Evolutionary conservation across 225 moss, liverwort and hornwort genomes (phyloP).

Genomic region (Anthoceros angustus): DNA sequence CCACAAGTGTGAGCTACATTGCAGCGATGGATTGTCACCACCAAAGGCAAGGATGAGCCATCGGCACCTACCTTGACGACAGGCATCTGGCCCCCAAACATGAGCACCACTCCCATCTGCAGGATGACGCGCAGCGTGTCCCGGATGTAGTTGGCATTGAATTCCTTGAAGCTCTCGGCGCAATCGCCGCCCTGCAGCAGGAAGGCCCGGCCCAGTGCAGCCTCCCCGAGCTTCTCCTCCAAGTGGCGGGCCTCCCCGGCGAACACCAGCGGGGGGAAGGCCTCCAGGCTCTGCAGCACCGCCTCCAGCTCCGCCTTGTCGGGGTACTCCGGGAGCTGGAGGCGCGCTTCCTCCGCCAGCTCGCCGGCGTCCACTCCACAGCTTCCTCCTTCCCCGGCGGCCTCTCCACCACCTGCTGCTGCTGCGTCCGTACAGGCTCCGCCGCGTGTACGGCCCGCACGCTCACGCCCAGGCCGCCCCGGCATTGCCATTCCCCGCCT

Average conservation of each 20-base stretch:
- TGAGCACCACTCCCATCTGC: slow-evolving; percentile 47
- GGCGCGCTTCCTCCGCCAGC: slow-evolving; percentile 28
- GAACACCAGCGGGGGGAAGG: slow-evolving; percentile 40
- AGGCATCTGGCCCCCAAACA: slow-evolving; percentile 45
- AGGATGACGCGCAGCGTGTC: slow-evolving; percentile 40
- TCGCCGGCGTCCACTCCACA: slow-evolving; percentile 21
- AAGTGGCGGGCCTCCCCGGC: slow-evolving; percentile 34
- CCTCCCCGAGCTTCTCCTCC: slow-evolving; percentile 38
- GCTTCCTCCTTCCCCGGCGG: not conserved
- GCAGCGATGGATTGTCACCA: not conserved
- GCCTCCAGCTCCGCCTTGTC: slow-evolving; percentile 15
- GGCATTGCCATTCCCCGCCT: not conserved
- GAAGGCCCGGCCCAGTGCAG: slow-evolving; percentile 33
- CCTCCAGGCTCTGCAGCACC: slow-evolving; percentile 24
- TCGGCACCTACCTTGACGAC: slow-evolving; percentile 30
- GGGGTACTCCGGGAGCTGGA: slow-evolving; percentile 42
- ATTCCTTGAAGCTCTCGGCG: slow-evolving; percentile 55
- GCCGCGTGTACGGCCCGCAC: slow-evolving; percentile 19
- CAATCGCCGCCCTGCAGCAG: slow-evolving; percentile 46
- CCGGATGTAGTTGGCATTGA: slow-evolving; percentile 37
- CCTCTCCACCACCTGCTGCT: not conserved
- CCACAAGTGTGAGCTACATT: not conserved
- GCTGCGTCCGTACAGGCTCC: slow-evolving; percentile 8
- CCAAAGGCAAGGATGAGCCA: too few relatives aligned
- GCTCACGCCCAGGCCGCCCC: not conserved